Percentiles rank a stretch among this genome's conserved stretches.
These are phyloP conservation scores for Aspergillus fumigatus DNA, from an alignment of 2,329 filamentous ascomycete species.

Conservation along the genomic window DNA sequence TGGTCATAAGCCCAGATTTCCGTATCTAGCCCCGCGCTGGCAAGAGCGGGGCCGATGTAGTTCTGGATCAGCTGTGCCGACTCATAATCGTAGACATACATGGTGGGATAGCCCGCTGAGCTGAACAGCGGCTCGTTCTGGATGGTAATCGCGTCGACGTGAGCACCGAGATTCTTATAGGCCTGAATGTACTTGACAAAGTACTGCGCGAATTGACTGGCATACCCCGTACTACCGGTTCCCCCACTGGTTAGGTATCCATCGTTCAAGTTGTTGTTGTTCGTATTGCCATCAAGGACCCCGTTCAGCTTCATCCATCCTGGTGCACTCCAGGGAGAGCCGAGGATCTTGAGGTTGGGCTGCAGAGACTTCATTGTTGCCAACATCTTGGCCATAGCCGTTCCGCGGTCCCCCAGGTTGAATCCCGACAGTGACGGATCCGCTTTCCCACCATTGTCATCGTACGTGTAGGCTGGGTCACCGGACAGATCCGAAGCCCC, in stretches of 20 bases:
- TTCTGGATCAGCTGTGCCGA: conserved; percentile 29
- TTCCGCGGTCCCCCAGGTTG: conserved; percentile 30
- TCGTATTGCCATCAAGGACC: conserved; percentile 22
- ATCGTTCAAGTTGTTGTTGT: conserved; percentile 32
- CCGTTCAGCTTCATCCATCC: conserved; percentile 41
- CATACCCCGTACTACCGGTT: conserved; percentile 27
- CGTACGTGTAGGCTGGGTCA: conserved; percentile 33
- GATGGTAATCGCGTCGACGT: conserved; percentile 34
- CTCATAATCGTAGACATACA: conserved; percentile 36
- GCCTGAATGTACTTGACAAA: conserved; percentile 37
- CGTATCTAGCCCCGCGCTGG: conserved; percentile 19
- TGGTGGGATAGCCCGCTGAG: conserved; percentile 34
- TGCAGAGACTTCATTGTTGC: conserved; percentile 34
- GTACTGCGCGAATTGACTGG: conserved; percentile 30
- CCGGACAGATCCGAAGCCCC: conserved; percentile 34
- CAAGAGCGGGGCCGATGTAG: conserved; percentile 25
- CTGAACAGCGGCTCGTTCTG: conserved; percentile 40
- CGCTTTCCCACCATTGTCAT: conserved; percentile 32
- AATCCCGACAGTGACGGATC: conserved; percentile 31
- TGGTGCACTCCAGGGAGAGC: conserved; percentile 36
- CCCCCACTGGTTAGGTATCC: conserved; percentile 21
- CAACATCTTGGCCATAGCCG: conserved; percentile 34
- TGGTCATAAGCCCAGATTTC: conserved; percentile 36
- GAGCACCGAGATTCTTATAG: conserved; percentile 27
- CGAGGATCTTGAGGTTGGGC: conserved; percentile 30